Evolutionary conservation across 2,329 filamentous ascomycete species (phyloP), one percentile per base, ranked within the genome.

Genomic region (Nemania sp.): DNA sequence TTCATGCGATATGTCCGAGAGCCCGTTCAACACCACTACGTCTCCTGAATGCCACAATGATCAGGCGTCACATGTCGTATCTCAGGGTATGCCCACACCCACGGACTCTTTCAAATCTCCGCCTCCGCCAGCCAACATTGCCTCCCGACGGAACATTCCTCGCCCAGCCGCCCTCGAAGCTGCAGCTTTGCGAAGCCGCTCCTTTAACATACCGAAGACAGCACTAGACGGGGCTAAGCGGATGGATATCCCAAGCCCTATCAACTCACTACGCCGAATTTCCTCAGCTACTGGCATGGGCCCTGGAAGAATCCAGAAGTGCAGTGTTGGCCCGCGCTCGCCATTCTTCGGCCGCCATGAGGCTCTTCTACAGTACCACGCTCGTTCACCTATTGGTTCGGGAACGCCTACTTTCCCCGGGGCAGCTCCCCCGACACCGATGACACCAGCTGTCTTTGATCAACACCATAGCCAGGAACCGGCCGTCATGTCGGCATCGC

Each of bases 81-180:
- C 64, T 27, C 73, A 72, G 58, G 73, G 71, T 51, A 73, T 75
- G 60, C 73, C 73, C 27, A 75, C 71, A 18, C 71, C 79, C 5
- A 73, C 74, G 2, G 79, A 81, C 54, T 76, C 81, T 29, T 79
- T 86, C 73, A 84, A 81, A 72, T 86, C 86, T 0, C 82, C 85
- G 0, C 82, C 85, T 11, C 81, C 82, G 10, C 81, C 83, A 0
- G 80, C 85, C 62, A 86, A 88, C 71, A 85, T 88, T 68, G 87
- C 86, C 18, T 83, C 82, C 20, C 82, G 87, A 53, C 82, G 87
- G 60, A 85, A 84, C 69, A 81, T 80, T 62, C 83, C 86, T 60
- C 82, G 81, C 3, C 83, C 84, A 1, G 80, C 86, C 29, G 82
- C 84, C 32, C 79, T 88, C n/a, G 81, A 83, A 29, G 80, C 85